Conservation (phyloP, 2,329 filamentous ascomycete genomes). For the Xylariaceae sp. region DNA sequence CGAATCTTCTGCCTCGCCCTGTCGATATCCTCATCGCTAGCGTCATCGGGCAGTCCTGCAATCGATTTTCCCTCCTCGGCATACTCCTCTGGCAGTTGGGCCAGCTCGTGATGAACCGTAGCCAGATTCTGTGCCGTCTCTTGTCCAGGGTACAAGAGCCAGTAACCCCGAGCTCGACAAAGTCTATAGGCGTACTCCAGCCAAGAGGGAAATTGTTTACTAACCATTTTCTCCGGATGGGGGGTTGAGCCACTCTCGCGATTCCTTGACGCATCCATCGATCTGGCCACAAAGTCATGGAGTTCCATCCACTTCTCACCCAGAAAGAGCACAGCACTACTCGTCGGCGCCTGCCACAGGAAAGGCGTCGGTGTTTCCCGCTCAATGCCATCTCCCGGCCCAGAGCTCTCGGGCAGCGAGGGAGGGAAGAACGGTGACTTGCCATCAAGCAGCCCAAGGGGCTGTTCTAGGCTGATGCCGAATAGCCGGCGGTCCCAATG, state of each 20-base stretch:
- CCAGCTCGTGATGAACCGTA: constrained; percentile 72
- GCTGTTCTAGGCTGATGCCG: constrained; percentile 73
- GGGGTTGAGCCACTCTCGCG: constrained; percentile 30
- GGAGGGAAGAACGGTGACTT: constrained; percentile 44
- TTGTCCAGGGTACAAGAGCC: constrained; percentile 68
- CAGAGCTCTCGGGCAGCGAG: constrained; percentile 11
- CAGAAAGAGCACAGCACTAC: constrained; percentile 73
- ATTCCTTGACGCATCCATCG: constrained; percentile 40
- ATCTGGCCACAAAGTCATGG: constrained; percentile 67
- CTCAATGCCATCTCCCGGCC: constrained; percentile 19
- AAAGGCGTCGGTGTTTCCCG: constrained; percentile 48
- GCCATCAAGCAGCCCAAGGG: constrained; percentile 56
- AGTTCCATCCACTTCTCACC: constrained; percentile 83
- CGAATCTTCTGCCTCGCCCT: constrained; percentile 18
- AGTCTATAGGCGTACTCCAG: constrained; percentile 65
- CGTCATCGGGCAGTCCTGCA: constrained; percentile 18
- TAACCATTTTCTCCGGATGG: constrained; percentile 39
- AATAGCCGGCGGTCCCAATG: constrained; percentile 52
- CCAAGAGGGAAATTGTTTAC: constrained; percentile 24
- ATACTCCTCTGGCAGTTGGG: constrained; percentile 64
- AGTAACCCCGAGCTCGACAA: constrained; percentile 68
- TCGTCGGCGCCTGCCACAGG: constrained; percentile 78
- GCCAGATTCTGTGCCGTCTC: constrained; percentile 48
- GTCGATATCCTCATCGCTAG: constrained; percentile 18
- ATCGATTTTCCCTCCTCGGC: constrained; percentile 11